Evolutionary conservation across 164 flowering plant genomes (phyloP).

Genomic region (Dillenia suffruticosa): DNA sequence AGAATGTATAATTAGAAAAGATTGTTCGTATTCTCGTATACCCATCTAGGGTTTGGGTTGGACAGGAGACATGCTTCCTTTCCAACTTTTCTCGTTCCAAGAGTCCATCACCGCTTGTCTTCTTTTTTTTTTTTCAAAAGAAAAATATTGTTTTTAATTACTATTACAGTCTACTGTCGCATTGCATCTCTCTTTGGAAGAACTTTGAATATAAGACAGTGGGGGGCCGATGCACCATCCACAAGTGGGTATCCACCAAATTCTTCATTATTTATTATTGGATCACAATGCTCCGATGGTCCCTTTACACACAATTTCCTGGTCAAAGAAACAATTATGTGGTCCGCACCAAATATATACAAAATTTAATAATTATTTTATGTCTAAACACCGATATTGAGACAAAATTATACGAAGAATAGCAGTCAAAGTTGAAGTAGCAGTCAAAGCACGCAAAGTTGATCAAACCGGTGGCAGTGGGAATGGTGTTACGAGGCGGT

Average conservation of each 20-base stretch:
- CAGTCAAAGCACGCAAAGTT: too few species aligned
- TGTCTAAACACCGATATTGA: too few species aligned
- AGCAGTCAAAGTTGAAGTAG: too few species aligned
- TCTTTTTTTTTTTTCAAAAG: not conserved
- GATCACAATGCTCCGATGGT: too few species aligned
- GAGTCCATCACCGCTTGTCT: not conserved
- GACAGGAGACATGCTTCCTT: slow-evolving; percentile 5
- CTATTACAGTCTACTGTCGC: not conserved
- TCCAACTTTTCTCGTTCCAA: slow-evolving; percentile 2
- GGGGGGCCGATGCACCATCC: not conserved
- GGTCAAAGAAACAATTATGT: too few species aligned
- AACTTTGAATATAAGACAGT: not conserved
- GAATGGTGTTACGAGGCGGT: too few species aligned
- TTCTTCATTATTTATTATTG: too few species aligned
- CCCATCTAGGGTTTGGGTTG: slow-evolving; percentile 1
- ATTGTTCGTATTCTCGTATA: slow-evolving; percentile 14
- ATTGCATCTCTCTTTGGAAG: not conserved
- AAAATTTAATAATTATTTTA: too few species aligned
- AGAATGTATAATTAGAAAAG: not conserved
- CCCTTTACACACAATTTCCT: too few species aligned
- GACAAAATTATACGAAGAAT: too few species aligned
- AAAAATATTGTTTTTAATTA: not conserved
- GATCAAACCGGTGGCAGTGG: too few species aligned
- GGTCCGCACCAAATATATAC: too few species aligned
- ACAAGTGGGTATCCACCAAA: not conserved